Base-by-base conservation (phyloP, 177 flowering plant species). In the Viscum album region DNA sequence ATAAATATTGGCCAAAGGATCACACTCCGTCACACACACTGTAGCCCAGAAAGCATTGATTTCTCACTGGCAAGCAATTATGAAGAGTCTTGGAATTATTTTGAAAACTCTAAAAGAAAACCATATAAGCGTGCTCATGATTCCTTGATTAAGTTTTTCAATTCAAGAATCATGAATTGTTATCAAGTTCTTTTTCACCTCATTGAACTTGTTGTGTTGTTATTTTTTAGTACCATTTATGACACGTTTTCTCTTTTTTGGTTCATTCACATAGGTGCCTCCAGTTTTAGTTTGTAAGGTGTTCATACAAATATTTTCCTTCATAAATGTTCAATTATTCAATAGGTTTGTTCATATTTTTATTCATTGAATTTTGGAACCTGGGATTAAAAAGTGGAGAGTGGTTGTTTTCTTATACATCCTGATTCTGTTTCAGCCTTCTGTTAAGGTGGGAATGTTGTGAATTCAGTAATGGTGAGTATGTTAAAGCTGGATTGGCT, bases 1-100 rank as follows among this genome's bases (percentile, higher is more conserved):
- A 78, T 94, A 96, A 75, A 90, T 96, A 78, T 85, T 92, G 75
- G 96, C 90, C 45, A 92, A 89, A 81, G 99, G 96, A 73, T 71
- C 89, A 29, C 91, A 92, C 39, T 84, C 96, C 16, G 81, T 85
- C 62, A 88, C 89, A 50, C 89, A 81, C 76, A 79, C 84, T 33
- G 89, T 89, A 61, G 92, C 90, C 32, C 99, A 89, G 77, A 88
- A 89, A 79, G 88, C 86, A 52, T 74, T 94, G 75, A 92, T 89
- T 77, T 96, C 94, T 70, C 99, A 94, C 75, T 94, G 99, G 99
- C 96, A 90, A 83, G 97, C 88, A 64, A 94, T 92, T 70, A 97
- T 88, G 63, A 88, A 83, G 79, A 89, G 94, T 82, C 96, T 94
- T 34, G 88, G 87, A 62, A 84, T 75, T 78, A 87, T 92, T 81